Conservation (phyloP, 148 eudicot genomes). For the Chenopodium quinoa region DNA sequence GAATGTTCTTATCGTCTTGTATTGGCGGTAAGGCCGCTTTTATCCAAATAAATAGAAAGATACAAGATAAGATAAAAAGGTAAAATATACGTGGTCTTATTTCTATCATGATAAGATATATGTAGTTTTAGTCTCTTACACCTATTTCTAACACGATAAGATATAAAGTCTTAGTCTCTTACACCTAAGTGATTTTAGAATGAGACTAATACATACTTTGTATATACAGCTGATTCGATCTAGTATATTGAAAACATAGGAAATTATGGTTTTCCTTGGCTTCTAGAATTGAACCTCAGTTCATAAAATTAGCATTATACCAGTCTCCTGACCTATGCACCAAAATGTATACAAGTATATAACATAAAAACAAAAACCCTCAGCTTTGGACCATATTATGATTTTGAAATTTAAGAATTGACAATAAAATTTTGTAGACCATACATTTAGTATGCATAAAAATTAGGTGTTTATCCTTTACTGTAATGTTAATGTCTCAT, state of each 20-base stretch:
- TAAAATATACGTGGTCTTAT: too few species aligned
- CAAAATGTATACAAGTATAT: too few species aligned
- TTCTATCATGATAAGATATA: neutral
- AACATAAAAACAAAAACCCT: too few species aligned
- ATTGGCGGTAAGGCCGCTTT: neutral
- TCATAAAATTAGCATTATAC: too few species aligned
- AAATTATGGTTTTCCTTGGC: too few species aligned
- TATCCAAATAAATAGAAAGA: neutral
- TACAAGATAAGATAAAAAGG: neutral
- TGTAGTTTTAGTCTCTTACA: neutral
- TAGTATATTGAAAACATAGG: too few species aligned
- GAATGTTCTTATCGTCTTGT: neutral
- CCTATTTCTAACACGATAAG: neutral
- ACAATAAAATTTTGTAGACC: neutral
- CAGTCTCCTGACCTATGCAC: too few species aligned
- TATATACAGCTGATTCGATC: neutral
- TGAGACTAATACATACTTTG: neutral
- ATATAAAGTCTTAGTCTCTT: neutral
- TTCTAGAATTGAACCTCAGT: too few species aligned
- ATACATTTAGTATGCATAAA: neutral
- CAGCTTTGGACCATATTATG: too few species aligned
- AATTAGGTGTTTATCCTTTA: neutral
- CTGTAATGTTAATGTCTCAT: neutral
- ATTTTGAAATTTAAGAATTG: neutral
- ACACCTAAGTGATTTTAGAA: neutral